Evolutionary conservation across 148 eudicot genomes (phyloP).

Genomic region (Cornus kousa): DNA sequence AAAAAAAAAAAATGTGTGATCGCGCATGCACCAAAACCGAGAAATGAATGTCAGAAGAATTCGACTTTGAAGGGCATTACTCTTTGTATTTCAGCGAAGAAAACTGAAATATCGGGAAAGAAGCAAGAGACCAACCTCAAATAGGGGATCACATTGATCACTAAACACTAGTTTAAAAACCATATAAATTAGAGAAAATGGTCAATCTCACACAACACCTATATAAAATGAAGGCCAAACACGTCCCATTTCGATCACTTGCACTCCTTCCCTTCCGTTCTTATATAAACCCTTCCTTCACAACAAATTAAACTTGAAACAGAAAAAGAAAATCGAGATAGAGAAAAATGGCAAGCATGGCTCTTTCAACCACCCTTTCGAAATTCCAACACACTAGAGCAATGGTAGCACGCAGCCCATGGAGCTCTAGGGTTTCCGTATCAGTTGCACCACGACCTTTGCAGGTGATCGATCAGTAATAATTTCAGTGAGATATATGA

Average conservation of each 20-base stretch:
- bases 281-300: background rate
- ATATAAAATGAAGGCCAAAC: slow-evolving; percentile 4
- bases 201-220: slow-evolving; percentile 6
- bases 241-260: background rate
- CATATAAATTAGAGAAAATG: slow-evolving; percentile 17
- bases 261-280: background rate
- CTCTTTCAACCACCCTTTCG: slow-evolving; percentile 16
- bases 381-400: slow-evolving; percentile 18
- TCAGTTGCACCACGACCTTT: slow-evolving; percentile 6
- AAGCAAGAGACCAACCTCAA: slow-evolving; percentile 1
- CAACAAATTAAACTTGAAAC: background rate
- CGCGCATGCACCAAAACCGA: too few species aligned
- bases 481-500: background rate
- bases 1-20: too few species aligned
- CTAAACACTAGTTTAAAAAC: background rate
- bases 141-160: slow-evolving; percentile 5
- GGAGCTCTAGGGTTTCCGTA: slow-evolving; percentile 24
- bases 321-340: too few species aligned
- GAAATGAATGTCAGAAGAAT: too few species aligned
- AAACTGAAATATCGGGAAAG: too few species aligned
- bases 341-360: slow-evolving; percentile 25
- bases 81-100: too few species aligned
- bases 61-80: too few species aligned
- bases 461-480: slow-evolving; percentile 6
- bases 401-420: slow-evolving; percentile 3